Evolutionary conservation across 2,329 filamentous ascomycete genomes (phyloP).

Genomic region (Clathrospora elynae): DNA sequence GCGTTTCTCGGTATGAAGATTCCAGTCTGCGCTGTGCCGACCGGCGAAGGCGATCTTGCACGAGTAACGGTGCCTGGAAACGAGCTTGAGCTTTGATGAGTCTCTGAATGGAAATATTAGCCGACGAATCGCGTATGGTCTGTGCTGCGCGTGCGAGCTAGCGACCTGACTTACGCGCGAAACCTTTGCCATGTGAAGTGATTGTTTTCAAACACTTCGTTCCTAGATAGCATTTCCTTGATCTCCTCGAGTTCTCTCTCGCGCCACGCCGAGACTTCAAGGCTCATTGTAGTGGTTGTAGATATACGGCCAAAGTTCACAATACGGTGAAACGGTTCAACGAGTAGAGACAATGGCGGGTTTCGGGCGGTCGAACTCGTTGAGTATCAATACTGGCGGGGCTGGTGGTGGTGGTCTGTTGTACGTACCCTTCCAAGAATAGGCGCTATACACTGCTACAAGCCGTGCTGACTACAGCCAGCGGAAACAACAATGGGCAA

Average conservation of each 20-base stretch:
- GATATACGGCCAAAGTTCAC: not conserved
- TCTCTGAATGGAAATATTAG: slow-evolving; percentile 27
- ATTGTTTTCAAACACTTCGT: no score
- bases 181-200: no score
- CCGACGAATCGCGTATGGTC: slow-evolving; percentile 28
- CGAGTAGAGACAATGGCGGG: slow-evolving; percentile 44
- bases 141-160: slow-evolving; percentile 15
- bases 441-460: not conserved
- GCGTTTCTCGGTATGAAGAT: no score
- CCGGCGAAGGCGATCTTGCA: no score
- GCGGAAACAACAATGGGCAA: slow-evolving; percentile 39
- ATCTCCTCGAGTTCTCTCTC: no score
- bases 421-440: no score
- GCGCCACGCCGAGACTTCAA: no score
- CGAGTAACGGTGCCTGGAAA: slow-evolving; percentile 1
- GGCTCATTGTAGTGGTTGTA: no score
- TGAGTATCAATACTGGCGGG: slow-evolving; percentile 62
- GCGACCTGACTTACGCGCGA: slow-evolving; percentile 4
- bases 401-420: slow-evolving; percentile 50
- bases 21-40: no score
- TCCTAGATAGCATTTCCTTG: no score
- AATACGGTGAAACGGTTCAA: not conserved
- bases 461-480: slow-evolving; percentile 29
- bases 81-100: slow-evolving; percentile 14
- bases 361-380: slow-evolving; percentile 55